phyloP scores from a whole-genome alignment of 23 red algal genomes.

The Gracilaria vermiculophylla region DNA sequence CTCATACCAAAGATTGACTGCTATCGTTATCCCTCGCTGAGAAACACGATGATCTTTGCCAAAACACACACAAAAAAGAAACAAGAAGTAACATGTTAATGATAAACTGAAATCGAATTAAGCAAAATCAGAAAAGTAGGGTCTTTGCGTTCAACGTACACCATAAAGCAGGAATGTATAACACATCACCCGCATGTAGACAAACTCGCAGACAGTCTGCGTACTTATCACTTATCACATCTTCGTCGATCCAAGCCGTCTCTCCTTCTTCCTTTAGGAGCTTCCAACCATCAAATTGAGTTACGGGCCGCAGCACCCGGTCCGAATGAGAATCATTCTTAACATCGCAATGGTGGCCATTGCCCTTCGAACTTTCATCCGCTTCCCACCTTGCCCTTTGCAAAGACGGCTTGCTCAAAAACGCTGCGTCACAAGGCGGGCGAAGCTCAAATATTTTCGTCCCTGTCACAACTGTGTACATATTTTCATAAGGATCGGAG shows the following conservation, averaged over 20 bases:
- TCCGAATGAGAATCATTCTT: background rate
- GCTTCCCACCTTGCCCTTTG: constrained; percentile 36
- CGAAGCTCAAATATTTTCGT: constrained; percentile 64
- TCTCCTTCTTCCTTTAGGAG: constrained; percentile 21
- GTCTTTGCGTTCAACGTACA: background rate
- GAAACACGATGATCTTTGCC: constrained; percentile 47
- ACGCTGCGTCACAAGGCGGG: constrained; percentile 60
- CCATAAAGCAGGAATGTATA: constrained; percentile 73
- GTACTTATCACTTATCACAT: background rate
- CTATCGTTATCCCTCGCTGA: constrained; percentile 61
- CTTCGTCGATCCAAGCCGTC: constrained; percentile 47
- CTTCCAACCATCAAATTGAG: constrained; percentile 22
- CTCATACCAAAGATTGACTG: constrained; percentile 82
- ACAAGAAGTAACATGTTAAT: background rate
- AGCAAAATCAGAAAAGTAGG: background rate
- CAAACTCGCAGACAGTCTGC: constrained; percentile 1
- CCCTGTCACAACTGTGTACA: constrained; percentile 60
- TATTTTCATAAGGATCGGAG: constrained; percentile 68
- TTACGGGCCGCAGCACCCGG: background rate
- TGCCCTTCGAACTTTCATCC: background rate
- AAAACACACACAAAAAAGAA: background rate
- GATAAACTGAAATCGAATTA: too few species aligned
- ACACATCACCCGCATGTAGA: constrained; percentile 60
- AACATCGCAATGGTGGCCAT: background rate
- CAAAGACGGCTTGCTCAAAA: constrained; percentile 29